Evolutionary conservation across 2,329 filamentous ascomycete genomes (phyloP).

Genomic region (Fusarium mexicanum): DNA sequence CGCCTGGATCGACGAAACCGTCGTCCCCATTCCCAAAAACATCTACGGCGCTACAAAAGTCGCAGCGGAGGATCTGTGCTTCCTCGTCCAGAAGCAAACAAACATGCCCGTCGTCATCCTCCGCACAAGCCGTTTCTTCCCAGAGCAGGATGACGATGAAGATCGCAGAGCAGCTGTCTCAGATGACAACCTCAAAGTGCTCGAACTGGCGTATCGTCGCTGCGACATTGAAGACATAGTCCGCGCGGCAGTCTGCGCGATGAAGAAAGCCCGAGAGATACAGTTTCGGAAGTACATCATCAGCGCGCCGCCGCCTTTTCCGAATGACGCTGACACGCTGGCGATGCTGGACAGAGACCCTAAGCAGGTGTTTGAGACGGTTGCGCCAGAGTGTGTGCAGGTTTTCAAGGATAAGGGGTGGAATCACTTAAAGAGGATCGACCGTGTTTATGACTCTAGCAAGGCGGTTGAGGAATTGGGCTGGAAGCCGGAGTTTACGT

Average conservation of each 20-base stretch:
- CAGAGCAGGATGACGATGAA: slow-evolving; percentile 58
- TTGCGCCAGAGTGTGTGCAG: slow-evolving; percentile 41
- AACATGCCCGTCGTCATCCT: slow-evolving; percentile 55
- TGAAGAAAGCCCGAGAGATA: slow-evolving; percentile 47
- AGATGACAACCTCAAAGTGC: slow-evolving; percentile 58
- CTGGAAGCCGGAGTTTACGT: slow-evolving; percentile 56
- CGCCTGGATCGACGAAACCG: slow-evolving; percentile 56
- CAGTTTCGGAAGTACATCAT: slow-evolving; percentile 55
- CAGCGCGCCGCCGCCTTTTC: slow-evolving; percentile 55
- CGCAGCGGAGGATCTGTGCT: slow-evolving; percentile 59
- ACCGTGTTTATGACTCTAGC: slow-evolving; percentile 57
- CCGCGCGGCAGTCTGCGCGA: slow-evolving; percentile 51
- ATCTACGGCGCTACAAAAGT: slow-evolving; percentile 61
- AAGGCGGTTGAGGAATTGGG: slow-evolving; percentile 53
- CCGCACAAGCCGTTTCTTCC: slow-evolving; percentile 60
- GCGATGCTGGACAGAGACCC: slow-evolving; percentile 48
- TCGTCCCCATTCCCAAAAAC: slow-evolving; percentile 56
- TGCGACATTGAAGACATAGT: slow-evolving; percentile 58
- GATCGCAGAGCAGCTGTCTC: slow-evolving; percentile 48
- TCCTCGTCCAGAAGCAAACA: slow-evolving; percentile 52
- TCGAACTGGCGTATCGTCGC: slow-evolving; percentile 58
- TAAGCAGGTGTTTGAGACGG: slow-evolving; percentile 42
- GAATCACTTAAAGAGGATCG: slow-evolving; percentile 51
- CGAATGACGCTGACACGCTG: slow-evolving; percentile 45
- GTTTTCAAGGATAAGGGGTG: slow-evolving; percentile 50